Conservation (phyloP, 306 rosid species). For the Begonia peltatifolia region DNA sequence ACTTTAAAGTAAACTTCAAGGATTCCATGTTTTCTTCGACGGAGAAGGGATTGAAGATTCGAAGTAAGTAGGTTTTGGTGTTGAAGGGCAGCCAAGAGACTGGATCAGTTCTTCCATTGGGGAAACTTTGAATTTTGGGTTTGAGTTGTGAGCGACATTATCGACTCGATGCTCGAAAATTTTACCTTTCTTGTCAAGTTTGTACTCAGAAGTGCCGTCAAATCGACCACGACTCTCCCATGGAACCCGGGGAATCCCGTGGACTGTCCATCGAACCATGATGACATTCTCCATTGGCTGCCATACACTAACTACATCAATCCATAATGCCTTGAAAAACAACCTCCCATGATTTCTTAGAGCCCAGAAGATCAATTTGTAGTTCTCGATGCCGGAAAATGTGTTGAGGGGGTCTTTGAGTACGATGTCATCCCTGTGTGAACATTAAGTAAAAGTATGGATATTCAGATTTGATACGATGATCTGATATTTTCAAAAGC, state of each 20-base stretch:
- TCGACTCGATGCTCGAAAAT: conserved; percentile 68
- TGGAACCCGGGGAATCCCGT: conserved; percentile 77
- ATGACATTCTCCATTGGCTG: conserved; percentile 67
- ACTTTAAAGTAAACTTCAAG: conserved; percentile 12
- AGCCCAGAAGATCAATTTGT: conserved; percentile 71
- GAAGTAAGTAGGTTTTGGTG: conserved; percentile 70
- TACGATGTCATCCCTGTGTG: conserved; percentile 65
- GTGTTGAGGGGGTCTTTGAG: conserved; percentile 79
- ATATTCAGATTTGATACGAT: too few relatives aligned
- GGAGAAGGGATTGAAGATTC: conserved; percentile 35
- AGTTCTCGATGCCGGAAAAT: conserved; percentile 63
- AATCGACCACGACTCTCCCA: conserved; percentile 85
- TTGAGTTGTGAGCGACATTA: conserved; percentile 48
- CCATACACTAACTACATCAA: conserved; percentile 55
- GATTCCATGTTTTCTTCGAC: conserved; percentile 17
- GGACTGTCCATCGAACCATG: conserved; percentile 82
- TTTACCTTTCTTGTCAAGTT: conserved; percentile 83
- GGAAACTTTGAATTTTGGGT: conserved; percentile 44
- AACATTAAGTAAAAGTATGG: not conserved
- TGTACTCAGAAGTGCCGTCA: conserved; percentile 78
- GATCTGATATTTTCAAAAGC: too few relatives aligned
- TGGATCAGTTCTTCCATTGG: conserved; percentile 42
- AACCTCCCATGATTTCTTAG: conserved; percentile 65
- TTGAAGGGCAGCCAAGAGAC: conserved; percentile 65
- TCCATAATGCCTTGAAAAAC: conserved; percentile 72